phyloP scores from a whole-genome alignment of 129 eudicot genomes.

The Mikania micrantha region DNA sequence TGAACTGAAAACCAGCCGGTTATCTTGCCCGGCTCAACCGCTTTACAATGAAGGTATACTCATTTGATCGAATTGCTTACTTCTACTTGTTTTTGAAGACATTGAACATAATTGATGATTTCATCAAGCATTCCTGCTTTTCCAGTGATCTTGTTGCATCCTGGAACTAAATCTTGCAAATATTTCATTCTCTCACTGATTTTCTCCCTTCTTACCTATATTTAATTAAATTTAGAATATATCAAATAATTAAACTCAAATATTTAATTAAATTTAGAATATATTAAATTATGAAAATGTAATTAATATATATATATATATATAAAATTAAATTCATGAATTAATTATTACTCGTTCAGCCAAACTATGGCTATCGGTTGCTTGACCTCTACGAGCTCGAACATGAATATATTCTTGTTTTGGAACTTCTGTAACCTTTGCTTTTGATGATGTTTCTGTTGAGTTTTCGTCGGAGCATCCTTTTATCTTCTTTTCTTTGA shows the following conservation, averaged over 20 bases:
- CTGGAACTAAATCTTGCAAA: constrained; percentile 93
- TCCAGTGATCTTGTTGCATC: constrained; percentile 92
- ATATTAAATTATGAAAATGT: not conserved
- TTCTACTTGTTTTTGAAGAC: constrained; percentile 98
- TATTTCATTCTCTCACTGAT: constrained; percentile 95
- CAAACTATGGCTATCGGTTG: constrained; percentile 96
- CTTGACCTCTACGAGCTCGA: constrained; percentile 98
- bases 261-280: not conserved
- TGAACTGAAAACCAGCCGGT: no score
- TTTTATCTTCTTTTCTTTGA: constrained; percentile 48
- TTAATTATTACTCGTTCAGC: constrained; percentile 78
- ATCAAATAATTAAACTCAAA: not conserved
- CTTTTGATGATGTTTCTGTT: constrained; percentile 32
- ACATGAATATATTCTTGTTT: constrained; percentile 92
- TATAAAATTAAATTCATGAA: no score
- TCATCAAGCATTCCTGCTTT: constrained; percentile 99
- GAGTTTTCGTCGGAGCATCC: constrained; percentile 47
- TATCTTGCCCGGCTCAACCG: no score
- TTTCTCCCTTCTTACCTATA: constrained; percentile 93
- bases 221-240: not conserved
- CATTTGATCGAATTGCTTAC: constrained; percentile 28
- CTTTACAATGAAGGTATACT: not conserved
- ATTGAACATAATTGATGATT: constrained; percentile 93
- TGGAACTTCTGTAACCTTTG: constrained; percentile 43
- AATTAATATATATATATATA: no score